Percentiles rank a stretch among this genome's conserved stretches.
These are phyloP conservation scores for Fusarium brachygibbosum DNA, from an alignment of 2,329 filamentous ascomycete genomes.

Conservation along the genomic window DNA sequence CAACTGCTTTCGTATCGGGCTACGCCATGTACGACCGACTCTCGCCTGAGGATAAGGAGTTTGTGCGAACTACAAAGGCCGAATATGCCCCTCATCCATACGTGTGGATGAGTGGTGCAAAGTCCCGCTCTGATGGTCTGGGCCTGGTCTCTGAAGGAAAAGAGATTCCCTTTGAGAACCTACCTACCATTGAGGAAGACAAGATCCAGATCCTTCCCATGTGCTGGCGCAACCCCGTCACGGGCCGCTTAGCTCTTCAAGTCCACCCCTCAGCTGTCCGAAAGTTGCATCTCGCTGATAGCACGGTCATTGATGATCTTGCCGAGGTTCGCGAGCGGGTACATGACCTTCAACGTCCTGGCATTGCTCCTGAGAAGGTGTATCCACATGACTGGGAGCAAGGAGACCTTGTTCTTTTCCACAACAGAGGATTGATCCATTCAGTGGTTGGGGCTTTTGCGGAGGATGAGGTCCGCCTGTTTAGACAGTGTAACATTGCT, in stretches of 20 bases:
- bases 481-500: conserved; percentile 85
- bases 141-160: conserved; percentile 76
- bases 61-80: conserved; percentile 74
- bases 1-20: conserved; percentile 80
- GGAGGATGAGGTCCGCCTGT: conserved; percentile 79
- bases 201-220: conserved; percentile 81
- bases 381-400: conserved; percentile 84
- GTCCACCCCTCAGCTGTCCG: conserved; percentile 80
- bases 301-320: conserved; percentile 77
- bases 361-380: conserved; percentile 75
- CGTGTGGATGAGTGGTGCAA: conserved; percentile 82
- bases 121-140: conserved; percentile 75
- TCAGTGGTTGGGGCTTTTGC: conserved; percentile 81
- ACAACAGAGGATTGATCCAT: conserved; percentile 82
- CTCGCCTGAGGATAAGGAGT: conserved; percentile 74
- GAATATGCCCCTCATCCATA: conserved; percentile 86
- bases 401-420: conserved; percentile 82
- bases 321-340: conserved; percentile 75
- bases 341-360: conserved; percentile 77
- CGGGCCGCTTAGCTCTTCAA: conserved; percentile 76
- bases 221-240: conserved; percentile 82
- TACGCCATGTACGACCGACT: conserved; percentile 78
- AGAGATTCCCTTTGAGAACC: conserved; percentile 70
- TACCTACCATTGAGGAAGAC: conserved; percentile 74
- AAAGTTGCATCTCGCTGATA: conserved; percentile 75